Conservation (phyloP, 805 yeast species). For the Yamadazyma nakazawae region DNA sequence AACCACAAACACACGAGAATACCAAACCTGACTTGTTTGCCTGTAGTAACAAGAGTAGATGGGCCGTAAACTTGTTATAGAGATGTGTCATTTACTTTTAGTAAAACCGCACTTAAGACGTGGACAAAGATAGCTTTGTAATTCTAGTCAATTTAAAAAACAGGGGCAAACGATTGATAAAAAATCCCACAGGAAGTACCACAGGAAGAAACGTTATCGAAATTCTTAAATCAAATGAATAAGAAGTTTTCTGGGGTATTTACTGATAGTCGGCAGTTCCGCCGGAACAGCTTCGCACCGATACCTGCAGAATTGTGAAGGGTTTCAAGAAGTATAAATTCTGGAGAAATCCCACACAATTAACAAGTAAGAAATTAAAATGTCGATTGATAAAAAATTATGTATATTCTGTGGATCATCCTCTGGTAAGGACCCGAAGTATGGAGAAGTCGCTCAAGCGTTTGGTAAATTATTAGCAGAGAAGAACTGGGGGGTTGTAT, state of each 20-base stretch:
- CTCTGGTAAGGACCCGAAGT: constrained; percentile 54
- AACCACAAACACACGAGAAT: too few species aligned
- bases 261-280: constrained; percentile 3
- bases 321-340: constrained; percentile 1
- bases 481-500: constrained; percentile 69
- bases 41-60: too few species aligned
- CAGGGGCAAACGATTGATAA: background rate
- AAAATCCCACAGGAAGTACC: background rate
- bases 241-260: background rate
- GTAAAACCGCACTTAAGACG: too few species aligned
- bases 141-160: too few species aligned
- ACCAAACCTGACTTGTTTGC: too few species aligned
- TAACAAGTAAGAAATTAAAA: background rate
- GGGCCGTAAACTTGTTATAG: too few species aligned
- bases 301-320: background rate
- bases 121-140: too few species aligned
- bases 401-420: constrained; percentile 90
- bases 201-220: background rate
- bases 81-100: too few species aligned
- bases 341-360: background rate
- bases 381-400: constrained; percentile 38
- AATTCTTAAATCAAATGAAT: background rate
- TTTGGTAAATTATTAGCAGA: constrained; percentile 59
- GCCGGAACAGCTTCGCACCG: constrained; percentile 3
- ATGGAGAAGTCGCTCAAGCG: constrained; percentile 50